Base-by-base conservation (phyloP, 2,329 filamentous ascomycete species). In the Claviceps sp. region DNA sequence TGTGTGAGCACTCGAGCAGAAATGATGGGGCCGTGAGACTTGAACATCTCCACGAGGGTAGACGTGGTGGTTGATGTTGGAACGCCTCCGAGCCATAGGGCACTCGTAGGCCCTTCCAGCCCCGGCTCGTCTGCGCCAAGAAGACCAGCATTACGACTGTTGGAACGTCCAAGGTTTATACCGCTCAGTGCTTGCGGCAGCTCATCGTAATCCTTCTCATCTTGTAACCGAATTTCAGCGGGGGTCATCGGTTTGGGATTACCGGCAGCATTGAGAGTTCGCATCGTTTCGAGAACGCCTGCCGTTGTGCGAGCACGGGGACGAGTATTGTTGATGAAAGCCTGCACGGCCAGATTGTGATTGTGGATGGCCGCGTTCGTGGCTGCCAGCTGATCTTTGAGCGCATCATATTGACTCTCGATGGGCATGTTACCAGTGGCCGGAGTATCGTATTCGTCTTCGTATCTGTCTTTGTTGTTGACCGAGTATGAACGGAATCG, bases 401-500 rank as follows among this genome's bases (percentile, higher is more conserved):
- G 68, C 48, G 79, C 80, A 52, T 84, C 77, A 55, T 81, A 81
- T 50, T 80, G 74, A 54, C 63, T 74, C 54, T 82, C 77, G 45
- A 78, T 69, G 20, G 69, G 68, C 51, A 79, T 34, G 13, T 48
- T 43, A 9, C 44, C 30, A 34, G 9, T 63, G 53, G 70, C 64
- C 22, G 75, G 75, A 20, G 65, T 61, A 40, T 77, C 82, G 54
- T 86, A 88, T 54, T 89, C 85, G 26, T 89, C 85, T 50, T 94
- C 90, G 61, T 97, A 97, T 67, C 93, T 94, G 66, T 97, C 91
- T 69, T 95, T 96, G 52, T 95, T 94, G 68, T 98, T 98, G 58
- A 98, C 93, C 1, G 93, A 98, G 67, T 96, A 97, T 1, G 93
- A 98, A 47, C 93, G 83, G 74, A 97, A 95, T 50, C 93, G 82